phyloP scores from a whole-genome alignment of 225 moss, liverwort and hornwort species.

The Sphagnum contortum region DNA sequence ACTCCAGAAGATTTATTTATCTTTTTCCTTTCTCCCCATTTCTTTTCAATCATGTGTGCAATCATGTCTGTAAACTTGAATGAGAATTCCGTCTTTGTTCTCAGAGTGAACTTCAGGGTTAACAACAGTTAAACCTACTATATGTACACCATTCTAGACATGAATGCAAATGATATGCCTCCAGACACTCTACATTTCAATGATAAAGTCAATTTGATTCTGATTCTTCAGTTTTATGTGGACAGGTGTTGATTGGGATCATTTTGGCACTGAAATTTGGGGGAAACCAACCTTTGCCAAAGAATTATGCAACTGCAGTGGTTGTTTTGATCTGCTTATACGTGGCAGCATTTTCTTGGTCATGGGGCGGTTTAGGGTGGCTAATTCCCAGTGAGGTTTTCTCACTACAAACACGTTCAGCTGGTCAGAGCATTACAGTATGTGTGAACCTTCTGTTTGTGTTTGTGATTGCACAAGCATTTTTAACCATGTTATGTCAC shows the following conservation, averaged over 20 bases:
- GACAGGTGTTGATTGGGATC: constrained; percentile 13
- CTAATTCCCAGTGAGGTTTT: constrained; percentile 18
- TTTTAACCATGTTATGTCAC: constrained; percentile 13
- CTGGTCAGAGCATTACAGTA: constrained; percentile 8
- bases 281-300: constrained; percentile 2
- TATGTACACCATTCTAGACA: no score
- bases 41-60: no score
- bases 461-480: constrained; percentile 5
- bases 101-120: not conserved
- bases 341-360: constrained; percentile 16
- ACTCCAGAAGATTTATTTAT: no score
- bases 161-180: no score
- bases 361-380: constrained; percentile 22
- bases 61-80: no score
- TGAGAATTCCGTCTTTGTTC: not conserved
- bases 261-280: constrained; percentile 9
- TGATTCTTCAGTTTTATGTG: not conserved
- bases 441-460: constrained; percentile 9
- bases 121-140: no score
- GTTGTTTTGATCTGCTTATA: constrained; percentile 11
- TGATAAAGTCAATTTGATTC: not conserved
- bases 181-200: no score
- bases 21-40: no score
- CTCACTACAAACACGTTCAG: constrained; percentile 18
- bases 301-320: not conserved